phyloP scores from a whole-genome alignment of 345 rosid species.

The Cochlearia excelsa region DNA sequence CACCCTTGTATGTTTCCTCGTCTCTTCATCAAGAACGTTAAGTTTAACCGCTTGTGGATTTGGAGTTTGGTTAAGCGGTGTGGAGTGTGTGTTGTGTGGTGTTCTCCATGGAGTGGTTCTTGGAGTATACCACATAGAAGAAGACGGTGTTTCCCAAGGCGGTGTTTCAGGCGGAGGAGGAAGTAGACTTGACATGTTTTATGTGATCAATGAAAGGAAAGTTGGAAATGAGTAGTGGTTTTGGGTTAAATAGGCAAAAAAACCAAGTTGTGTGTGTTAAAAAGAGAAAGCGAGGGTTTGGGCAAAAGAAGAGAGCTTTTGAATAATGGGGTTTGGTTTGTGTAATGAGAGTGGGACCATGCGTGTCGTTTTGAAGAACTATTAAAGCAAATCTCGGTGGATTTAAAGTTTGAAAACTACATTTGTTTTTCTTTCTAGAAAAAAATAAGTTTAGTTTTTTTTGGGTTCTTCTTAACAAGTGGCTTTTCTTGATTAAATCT shows the following conservation, averaged over 20 bases:
- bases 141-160: conserved; percentile 39
- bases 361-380: conserved; percentile 42
- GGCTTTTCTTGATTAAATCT: no score
- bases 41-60: conserved; percentile 35
- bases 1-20: conserved; percentile 29
- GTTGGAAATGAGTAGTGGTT: conserved; percentile 28
- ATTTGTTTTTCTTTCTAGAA: not conserved
- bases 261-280: conserved; percentile 26
- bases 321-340: conserved; percentile 35
- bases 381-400: conserved; percentile 46
- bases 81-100: conserved; percentile 33
- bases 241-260: conserved; percentile 28
- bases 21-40: conserved; percentile 30
- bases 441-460: no score
- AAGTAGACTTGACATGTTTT: conserved; percentile 41
- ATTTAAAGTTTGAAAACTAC: conserved; percentile 43
- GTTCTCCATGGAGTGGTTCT: conserved; percentile 41
- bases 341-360: conserved; percentile 55
- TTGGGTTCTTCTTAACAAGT: no score
- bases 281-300: conserved; percentile 37
- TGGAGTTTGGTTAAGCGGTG: conserved; percentile 41
- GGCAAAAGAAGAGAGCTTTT: conserved; percentile 33
- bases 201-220: conserved; percentile 36
- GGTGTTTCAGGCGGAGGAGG: conserved; percentile 39
- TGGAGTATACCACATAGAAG: conserved; percentile 39